Evolutionary conservation across 352 stramenopile species (phyloP), one percentile per base, ranked within the genome.

Genomic region (Globisporangium camurandrum): DNA sequence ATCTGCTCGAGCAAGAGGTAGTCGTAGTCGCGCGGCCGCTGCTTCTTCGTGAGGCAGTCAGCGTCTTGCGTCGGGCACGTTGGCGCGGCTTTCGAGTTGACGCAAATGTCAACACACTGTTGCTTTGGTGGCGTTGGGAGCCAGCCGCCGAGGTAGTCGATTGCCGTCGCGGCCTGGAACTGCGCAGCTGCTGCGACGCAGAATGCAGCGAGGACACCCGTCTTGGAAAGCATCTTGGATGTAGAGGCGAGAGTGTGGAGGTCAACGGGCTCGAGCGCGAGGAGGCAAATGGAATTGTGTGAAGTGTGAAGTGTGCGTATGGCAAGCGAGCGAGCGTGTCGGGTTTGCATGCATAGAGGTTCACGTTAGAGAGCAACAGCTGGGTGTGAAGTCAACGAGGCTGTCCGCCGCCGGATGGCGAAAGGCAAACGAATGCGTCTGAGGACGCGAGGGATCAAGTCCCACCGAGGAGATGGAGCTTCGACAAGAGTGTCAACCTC

Each of bases 1-100:
- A 91, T 61, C 63, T 91, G 72, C 60, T 91, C 77, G 16, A 91
- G 61, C 42, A 88, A 46, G 34, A 91, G 52, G 62, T 83, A 88
- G 65, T 88, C 80, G 49, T 80, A 88, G 67, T 87, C 77, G 44
- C 74, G 71, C 9, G 75, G 75, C 24, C 67, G 64, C 62, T 84
- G 74, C 49, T 74, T 61, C 71, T 87, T 88, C 41, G 64, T 62
- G 46, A 83, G 57, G 51, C 78, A 87, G 14, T 61, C 56, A 16
- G 69, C 59, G 51, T 76, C 62, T 46, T 61, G 57, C 7, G 70
- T 86, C 22, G 84, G 57, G 38, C 78, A 89, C 48, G 64, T 79
- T 8, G 73, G 71, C 39, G 51, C 65, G 4, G 72, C 61, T 24
- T 78, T 82, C n/a, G 75, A 78, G 58, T 71, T 66, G 19, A 73